Percentiles rank a stretch among this genome's conserved stretches.
These are phyloP conservation scores for Typha latifolia DNA, from an alignment of 176 grass and related monocot species.

Conservation along the genomic window DNA sequence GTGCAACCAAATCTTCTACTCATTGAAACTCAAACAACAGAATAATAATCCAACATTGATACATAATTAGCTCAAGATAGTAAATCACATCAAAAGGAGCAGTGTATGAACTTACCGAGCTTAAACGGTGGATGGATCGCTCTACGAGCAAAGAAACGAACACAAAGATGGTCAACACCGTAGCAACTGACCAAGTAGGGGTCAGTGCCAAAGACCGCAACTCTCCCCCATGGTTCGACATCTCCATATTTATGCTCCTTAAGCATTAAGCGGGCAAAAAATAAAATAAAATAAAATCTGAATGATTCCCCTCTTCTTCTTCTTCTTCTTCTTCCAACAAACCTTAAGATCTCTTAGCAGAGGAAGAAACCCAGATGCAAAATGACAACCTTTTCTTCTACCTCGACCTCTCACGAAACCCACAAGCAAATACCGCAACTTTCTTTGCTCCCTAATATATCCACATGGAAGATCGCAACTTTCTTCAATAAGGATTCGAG, in stretches of 20 bases:
- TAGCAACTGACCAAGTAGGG: constrained; percentile 95
- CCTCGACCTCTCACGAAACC: not conserved
- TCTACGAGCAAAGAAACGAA: constrained; percentile 78
- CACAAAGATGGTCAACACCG: constrained; percentile 81
- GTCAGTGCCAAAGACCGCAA: constrained; percentile 77
- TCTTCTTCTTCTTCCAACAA: constrained; percentile 4
- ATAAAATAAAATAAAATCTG: not conserved
- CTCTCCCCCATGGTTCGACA: constrained; percentile 41
- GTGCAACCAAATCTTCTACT: not conserved
- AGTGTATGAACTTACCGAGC: constrained; percentile 47
- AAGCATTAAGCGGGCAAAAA: constrained; percentile 7
- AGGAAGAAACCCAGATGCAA: not conserved
- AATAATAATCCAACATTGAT: no score
- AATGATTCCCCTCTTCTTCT: not conserved
- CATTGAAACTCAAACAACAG: not conserved
- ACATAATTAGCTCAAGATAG: no score
- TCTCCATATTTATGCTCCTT: constrained; percentile 3
- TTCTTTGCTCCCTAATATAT: not conserved
- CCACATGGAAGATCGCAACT: not conserved
- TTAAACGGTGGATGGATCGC: constrained; percentile 86
- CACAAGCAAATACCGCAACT: not conserved
- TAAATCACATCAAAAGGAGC: not conserved
- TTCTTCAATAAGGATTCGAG: no score
- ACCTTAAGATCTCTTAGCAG: not conserved
- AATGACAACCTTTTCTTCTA: not conserved